Percentiles rank a stretch among this genome's conserved stretches.
phyloP scores from a whole-genome alignment of 1,139 yeast species.

The Geotrichum siamense region DNA sequence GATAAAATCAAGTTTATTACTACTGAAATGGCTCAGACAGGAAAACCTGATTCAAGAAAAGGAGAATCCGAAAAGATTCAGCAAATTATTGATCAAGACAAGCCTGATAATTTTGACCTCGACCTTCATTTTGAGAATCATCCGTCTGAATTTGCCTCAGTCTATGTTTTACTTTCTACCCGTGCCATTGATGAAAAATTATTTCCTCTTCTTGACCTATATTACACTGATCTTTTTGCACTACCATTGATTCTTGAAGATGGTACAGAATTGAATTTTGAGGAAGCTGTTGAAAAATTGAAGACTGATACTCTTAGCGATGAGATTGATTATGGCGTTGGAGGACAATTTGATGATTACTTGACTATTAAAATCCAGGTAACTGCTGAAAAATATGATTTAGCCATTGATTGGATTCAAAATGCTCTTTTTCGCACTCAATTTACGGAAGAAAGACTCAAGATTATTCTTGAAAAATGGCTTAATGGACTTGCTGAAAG shows the following conservation, averaged over 20 bases:
- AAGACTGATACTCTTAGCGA: slow-evolving; percentile 66
- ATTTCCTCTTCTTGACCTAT: slow-evolving; percentile 55
- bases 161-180: slow-evolving; percentile 60
- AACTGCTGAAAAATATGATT: slow-evolving; percentile 52
- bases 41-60: slow-evolving; percentile 30
- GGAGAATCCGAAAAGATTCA: slow-evolving; percentile 22
- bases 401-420: slow-evolving; percentile 70
- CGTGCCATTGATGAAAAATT: slow-evolving; percentile 49
- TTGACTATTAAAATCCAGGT: slow-evolving; percentile 53
- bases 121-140: slow-evolving; percentile 74
- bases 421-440: slow-evolving; percentile 57
- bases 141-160: slow-evolving; percentile 72
- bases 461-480: slow-evolving; percentile 64
- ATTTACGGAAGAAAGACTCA: slow-evolving; percentile 67
- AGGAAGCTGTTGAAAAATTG: slow-evolving; percentile 63
- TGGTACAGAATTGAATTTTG: slow-evolving; percentile 56
- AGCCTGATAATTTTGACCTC: slow-evolving; percentile 52
- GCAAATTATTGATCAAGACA: slow-evolving; percentile 29
- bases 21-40: slow-evolving; percentile 56
- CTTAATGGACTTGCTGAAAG: slow-evolving; percentile 69
- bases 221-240: slow-evolving; percentile 60
- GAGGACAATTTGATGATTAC: slow-evolving; percentile 54
- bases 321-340: slow-evolving; percentile 45
- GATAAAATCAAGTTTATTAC: slow-evolving; percentile 63
- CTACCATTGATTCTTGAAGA: slow-evolving; percentile 63